Base-by-base conservation (phyloP, 441 rosid species). In the Populus hybrid region DNA sequence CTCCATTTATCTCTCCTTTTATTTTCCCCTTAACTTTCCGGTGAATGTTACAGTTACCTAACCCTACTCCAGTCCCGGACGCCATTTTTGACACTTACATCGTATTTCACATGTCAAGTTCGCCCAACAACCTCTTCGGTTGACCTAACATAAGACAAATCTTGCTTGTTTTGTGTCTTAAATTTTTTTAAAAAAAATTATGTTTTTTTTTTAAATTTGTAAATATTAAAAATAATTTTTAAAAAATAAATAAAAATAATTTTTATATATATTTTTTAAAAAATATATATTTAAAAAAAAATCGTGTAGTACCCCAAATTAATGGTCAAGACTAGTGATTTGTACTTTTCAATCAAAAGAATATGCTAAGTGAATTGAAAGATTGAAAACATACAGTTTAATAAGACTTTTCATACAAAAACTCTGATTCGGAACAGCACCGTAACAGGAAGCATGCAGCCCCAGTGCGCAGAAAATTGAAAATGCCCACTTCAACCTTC, bases 71-170 rank as follows among this genome's bases (percentile, higher is more conserved):
- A 26, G 42, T 50, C 35, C 18, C 30, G 50, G 66, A 30, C 78
- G 67, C 73, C 78, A 18, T 42, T 68, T 34, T 76, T 76, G 78
- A 76, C 78, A 69, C 7, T 6, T 50, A 9, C 40, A 35, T 35
- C 38, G 6, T 35, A 35, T 5, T 35, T 35, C 38, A 7, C 38
- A 35, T 7, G 38, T 14, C 57, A 4, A 69, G 72, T 69, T 69
- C 53, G 53, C 46, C 72, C 1, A 35, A 4, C 50, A 28, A 69
- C 26, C 24, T 16, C 10, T 68, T 68, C 11, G 6, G 16, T 34
- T 34, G 3, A 40, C 20, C 8, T 34, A 40, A 38, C 46, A 38
- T 38, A 1, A 38, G 12, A 38, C 12, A 2, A 38, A 38, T 38
- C 42, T 1, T 38, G 42, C 2, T 38, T 38, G 12, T 38, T 10